Evolutionary conservation across 2,329 filamentous ascomycete species (phyloP), one percentile per base, ranked within the genome.

Genomic region (Neonectria magnoliae): DNA sequence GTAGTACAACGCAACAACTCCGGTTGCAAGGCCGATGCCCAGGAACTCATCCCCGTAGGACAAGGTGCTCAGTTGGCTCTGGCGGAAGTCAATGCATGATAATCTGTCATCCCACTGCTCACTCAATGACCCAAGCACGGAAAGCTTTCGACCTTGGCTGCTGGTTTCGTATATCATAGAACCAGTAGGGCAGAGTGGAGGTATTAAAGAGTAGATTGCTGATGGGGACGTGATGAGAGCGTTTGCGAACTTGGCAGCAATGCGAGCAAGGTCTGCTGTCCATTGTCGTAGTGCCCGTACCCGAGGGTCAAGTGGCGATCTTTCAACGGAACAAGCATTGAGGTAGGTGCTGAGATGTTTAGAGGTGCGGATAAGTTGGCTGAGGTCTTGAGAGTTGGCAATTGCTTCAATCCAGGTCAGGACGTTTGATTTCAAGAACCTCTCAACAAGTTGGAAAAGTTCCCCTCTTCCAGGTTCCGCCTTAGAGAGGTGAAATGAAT

Each of bases 321-420:
- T 51, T 45, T 70, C 66, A 33, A 47, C 33, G 14, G 50, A 31
- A 48, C 69, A 71, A 10, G 61, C 51, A 38, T 69, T 51, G n/a
- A 65, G 45, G 45, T 74, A 76, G 18, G 50, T 62, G 41, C 64
- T 67, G 54, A 71, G 62, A 61, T 71, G 57, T 41, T 67, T 59
- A 18, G 68, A 68, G 16, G 64, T 48, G 47, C 51, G 61, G 53
- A 70, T 66, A 38, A 70, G 68, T 8, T 63, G 60, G 16, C 36
- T 62, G 18, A 70, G 64, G 36, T 68, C 56, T 36, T 48, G 64
- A 45, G 58, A 65, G 9, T 65, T 56, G 44, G 66, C 68, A 33
- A 68, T 68, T 22, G 56, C 67, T 63, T 81, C 79, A 44, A 81
- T 77, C 79, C 79, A 81, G 10, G 75, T 74, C 11, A 81, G 70